Evolutionary conservation across 2,329 filamentous ascomycete genomes (phyloP), one percentile per base, ranked within the genome.

Genomic region (Diaporthe nobilis): DNA sequence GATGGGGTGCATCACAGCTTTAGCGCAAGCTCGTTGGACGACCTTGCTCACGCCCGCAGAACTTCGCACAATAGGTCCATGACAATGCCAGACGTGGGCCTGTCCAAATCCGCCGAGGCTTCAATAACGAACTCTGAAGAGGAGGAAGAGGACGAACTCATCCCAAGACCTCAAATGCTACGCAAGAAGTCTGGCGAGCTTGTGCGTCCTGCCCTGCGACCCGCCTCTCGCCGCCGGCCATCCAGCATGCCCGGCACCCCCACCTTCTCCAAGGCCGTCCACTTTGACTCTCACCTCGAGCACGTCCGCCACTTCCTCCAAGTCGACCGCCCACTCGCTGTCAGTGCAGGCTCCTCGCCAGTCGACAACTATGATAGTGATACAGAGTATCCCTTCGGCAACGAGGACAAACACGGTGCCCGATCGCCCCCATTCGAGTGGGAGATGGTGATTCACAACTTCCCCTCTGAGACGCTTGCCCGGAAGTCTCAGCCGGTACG

Each of bases 161-260:
- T 82, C 78, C 88, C 86, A 80, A 97, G 97, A 85, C 95, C 96
- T n/a, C 92, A 92, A 72, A 97, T 98, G 92, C 92, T 99, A 15
- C 93, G 97, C 81, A 99, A 99, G 88, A 99, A 99, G 89, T 98
- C 97, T 53, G 97, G 97, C 47, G 97, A 99, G 85, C 90, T 99
- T 49, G 97, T 99, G 75, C 93, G 97, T 80, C 97, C 97, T 17
- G 97, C 97, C 28, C 90, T 99, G 71, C 92, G 97, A 70, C 92
- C 93, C 53, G 88, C 94, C 17, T 94, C 94, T n/a, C 90, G 91
- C 78, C 90, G 95, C 78, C 91, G 97, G 75, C 96, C 96, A 0
- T 98, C 95, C 4, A 98, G 96, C 86, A 98, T 98, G 95, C 97
- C 97, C 12, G 97, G 97, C 73, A 99, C 97, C 0, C 97, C 97